Conservation (phyloP, 352 stramenopile genomes). For the Globisporangium megalacanthum region DNA sequence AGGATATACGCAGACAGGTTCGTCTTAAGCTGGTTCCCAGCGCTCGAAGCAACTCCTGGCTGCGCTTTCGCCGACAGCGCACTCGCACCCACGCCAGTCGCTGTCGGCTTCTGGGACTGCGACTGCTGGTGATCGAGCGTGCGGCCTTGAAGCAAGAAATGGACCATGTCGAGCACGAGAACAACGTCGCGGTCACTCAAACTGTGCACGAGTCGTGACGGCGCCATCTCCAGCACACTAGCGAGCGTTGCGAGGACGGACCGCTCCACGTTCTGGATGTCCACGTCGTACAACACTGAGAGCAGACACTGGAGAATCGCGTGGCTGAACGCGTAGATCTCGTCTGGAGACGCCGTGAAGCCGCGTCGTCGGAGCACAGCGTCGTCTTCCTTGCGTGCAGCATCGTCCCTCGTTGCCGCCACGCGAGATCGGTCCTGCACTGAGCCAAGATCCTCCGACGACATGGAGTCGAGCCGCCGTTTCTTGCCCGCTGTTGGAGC, state of each 20-base stretch:
- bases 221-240: slow-evolving; percentile 68
- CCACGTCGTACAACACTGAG: slow-evolving; percentile 41
- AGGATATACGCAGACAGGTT: slow-evolving; percentile 64
- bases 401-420: background rate
- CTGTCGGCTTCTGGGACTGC: background rate
- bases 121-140: slow-evolving; percentile 4
- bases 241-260: slow-evolving; percentile 59
- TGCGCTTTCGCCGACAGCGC: background rate
- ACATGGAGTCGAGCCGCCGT: slow-evolving; percentile 23
- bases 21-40: slow-evolving; percentile 18
- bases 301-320: slow-evolving; percentile 44
- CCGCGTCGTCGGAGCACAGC: slow-evolving; percentile 12
- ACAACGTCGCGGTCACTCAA: slow-evolving; percentile 51
- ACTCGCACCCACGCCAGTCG: background rate
- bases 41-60: background rate
- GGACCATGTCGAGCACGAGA: slow-evolving; percentile 60
- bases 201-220: slow-evolving; percentile 40
- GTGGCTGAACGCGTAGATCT: slow-evolving; percentile 46
- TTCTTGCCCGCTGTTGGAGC: slow-evolving; percentile 15
- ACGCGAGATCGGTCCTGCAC: background rate
- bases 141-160: slow-evolving; percentile 58
- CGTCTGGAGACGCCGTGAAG: slow-evolving; percentile 23
- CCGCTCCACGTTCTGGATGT: slow-evolving; percentile 66
- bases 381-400: slow-evolving; percentile 8
- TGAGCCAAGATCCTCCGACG: slow-evolving; percentile 15